A percentile compares a stretch with the other conserved stretches of the same genome.
Evolutionary conservation across 345 rosid genomes (phyloP).

Genomic region (Salix exigua): DNA sequence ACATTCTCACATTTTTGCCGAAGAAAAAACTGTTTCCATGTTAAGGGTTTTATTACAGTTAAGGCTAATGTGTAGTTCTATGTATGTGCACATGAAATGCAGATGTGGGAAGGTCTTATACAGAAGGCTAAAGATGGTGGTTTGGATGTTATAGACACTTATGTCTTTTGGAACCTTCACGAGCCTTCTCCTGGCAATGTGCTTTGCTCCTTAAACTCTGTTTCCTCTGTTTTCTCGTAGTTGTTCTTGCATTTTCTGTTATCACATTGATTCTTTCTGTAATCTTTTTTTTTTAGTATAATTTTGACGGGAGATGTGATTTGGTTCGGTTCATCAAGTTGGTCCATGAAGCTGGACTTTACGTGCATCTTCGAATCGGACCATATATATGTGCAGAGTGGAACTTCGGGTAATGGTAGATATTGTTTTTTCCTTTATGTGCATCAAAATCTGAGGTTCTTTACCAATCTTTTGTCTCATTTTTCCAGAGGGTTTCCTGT

Average conservation of each 20-base stretch:
- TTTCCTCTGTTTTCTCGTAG: not conserved
- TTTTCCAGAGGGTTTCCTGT: constrained; percentile 29
- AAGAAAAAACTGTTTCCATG: constrained; percentile 11
- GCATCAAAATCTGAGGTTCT: not conserved
- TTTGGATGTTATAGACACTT: constrained; percentile 25
- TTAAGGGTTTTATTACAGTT: not conserved
- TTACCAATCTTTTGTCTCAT: not conserved
- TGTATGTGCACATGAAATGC: constrained; percentile 7
- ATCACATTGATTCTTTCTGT: not conserved
- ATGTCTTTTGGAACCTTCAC: constrained; percentile 31
- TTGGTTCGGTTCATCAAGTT: constrained; percentile 23
- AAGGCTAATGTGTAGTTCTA: not conserved
- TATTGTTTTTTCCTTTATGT: not conserved
- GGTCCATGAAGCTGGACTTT: constrained; percentile 21
- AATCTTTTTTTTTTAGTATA: constrained; percentile 7
- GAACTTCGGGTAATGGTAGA: constrained; percentile 21
- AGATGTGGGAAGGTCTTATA: constrained; percentile 33
- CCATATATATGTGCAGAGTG: constrained; percentile 28
- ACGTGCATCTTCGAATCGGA: constrained; percentile 24
- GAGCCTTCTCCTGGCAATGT: constrained; percentile 34
- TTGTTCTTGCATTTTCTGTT: not conserved
- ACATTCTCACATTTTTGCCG: not conserved
- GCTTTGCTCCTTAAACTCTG: not conserved
- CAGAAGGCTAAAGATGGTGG: constrained; percentile 32
- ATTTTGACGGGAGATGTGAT: constrained; percentile 30